Base-by-base conservation (phyloP, 768 basidiomycete genomes). In the Hericium coralloides region DNA sequence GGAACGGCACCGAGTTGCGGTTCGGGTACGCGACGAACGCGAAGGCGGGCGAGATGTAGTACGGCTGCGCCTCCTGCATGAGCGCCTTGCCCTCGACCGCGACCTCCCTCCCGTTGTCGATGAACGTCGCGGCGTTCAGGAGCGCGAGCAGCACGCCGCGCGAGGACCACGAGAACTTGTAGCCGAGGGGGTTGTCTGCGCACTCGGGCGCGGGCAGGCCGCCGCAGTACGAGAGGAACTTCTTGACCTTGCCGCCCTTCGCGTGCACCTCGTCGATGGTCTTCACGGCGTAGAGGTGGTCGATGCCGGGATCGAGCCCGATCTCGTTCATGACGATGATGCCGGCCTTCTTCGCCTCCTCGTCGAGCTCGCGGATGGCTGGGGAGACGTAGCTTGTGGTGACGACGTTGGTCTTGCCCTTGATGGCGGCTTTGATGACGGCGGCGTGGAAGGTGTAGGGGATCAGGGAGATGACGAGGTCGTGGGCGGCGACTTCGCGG, bases 131-230 rank as follows among this genome's bases (percentile, higher is more conserved):
- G 38, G 81, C 77, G 77, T 98, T 98, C 65, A 94, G 82, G 53
- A 98, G 82, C 2, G 97, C 95, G 63, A 98, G 87, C 55, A 99
- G 86, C 47, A 95, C 94, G 53, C 95, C 95, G 20, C 93, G 88
- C 8, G 94, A 90, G 7, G 93, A 95, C 97, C 97, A 98, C 38
- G 93, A 97, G 76, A 99, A 98, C 71, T 98, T 98, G 84, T 98
- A 99, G 12, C 95, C 95, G 56, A 98, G 86, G 2, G 97, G 94
- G 76, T 98, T 99, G 66, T 85, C 84, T 4, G 92, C 83, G 67
- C 87, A 87, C 65, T 92, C 87, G 7, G 93, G 91, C 0, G 94
- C 92, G 50, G 95, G 94, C 50, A 98, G 87, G 58, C 95, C 95
- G 67, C 95, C 94, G 62, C 95, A 98, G 80, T 92, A 97, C 0